Conservation (phyloP, 1,139 yeast species). For the Tardiomyces blankii region DNA sequence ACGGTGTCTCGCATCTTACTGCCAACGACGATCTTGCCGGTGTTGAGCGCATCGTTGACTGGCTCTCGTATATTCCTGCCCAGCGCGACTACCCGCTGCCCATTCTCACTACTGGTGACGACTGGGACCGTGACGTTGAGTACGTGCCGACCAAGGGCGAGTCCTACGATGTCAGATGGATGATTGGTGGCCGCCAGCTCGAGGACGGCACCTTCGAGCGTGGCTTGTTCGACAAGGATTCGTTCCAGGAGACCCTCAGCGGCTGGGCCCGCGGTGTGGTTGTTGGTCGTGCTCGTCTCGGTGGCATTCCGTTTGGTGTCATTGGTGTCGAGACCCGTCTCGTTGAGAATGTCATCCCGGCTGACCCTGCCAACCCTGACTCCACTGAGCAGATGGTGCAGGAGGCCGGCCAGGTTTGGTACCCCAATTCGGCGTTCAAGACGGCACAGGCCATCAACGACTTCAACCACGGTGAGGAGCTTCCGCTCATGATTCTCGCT, state of each 20-base stretch:
- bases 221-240: conserved; percentile 84
- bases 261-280: conserved; percentile 99
- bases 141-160: conserved; percentile 63
- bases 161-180: conserved; percentile 87
- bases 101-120: conserved; percentile 62
- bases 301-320: conserved; percentile 98
- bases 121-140: conserved; percentile 91
- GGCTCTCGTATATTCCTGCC: conserved; percentile 96
- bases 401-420: conserved; percentile 99
- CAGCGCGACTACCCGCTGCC: conserved; percentile 88
- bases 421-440: conserved; percentile 97
- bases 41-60: conserved; percentile 85
- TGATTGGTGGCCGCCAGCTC: conserved; percentile 72
- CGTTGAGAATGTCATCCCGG: conserved; percentile 83
- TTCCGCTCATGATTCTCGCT: conserved; percentile 93
- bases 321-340: conserved; percentile 91
- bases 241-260: conserved; percentile 93
- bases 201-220: conserved; percentile 61
- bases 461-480: conserved; percentile 94
- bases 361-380: conserved; percentile 96
- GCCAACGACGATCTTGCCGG: conserved; percentile 95
- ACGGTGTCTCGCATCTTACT: conserved; percentile 96
- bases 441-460: conserved; percentile 98
- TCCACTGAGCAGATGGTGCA: conserved; percentile 80
- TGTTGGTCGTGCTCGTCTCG: conserved; percentile 96